A percentile compares a stretch with the other conserved stretches of the same genome.
These are phyloP conservation scores for Botrytis tulipae DNA, from an alignment of 2,329 filamentous ascomycete genomes.

Conservation along the genomic window DNA sequence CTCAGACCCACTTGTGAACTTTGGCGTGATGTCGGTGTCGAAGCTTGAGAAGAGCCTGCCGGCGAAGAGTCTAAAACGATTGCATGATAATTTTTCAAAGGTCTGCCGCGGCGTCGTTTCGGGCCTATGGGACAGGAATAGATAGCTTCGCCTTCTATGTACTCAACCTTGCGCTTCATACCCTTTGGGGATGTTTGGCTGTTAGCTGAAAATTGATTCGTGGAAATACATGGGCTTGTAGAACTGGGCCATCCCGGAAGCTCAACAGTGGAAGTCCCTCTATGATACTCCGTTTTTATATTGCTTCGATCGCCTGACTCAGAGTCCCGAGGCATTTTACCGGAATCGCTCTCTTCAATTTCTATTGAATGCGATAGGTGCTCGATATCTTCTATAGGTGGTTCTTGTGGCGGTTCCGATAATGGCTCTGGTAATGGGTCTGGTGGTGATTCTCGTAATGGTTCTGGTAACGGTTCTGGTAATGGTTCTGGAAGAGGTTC, in stretches of 20 bases:
- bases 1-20: background rate
- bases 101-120: constrained; percentile 7
- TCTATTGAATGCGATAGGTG: background rate
- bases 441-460: background rate
- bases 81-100: background rate
- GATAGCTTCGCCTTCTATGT: background rate
- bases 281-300: background rate
- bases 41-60: background rate
- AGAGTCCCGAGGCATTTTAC: background rate
- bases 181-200: background rate
- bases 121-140: background rate
- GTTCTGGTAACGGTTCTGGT: background rate
- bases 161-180: background rate
- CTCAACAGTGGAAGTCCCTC: background rate
- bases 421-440: too few species aligned
- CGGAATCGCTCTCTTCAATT: background rate
- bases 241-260: background rate
- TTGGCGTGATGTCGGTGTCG: background rate
- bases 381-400: background rate
- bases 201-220: background rate
- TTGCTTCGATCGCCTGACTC: too few species aligned
- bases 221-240: background rate
- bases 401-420: too few species aligned
- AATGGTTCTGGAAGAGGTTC: too few species aligned
- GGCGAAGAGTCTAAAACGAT: background rate